Evolutionary conservation across 805 yeast species (phyloP), one percentile per base, ranked within the genome.

Genomic region (Alloascoidea africana): DNA sequence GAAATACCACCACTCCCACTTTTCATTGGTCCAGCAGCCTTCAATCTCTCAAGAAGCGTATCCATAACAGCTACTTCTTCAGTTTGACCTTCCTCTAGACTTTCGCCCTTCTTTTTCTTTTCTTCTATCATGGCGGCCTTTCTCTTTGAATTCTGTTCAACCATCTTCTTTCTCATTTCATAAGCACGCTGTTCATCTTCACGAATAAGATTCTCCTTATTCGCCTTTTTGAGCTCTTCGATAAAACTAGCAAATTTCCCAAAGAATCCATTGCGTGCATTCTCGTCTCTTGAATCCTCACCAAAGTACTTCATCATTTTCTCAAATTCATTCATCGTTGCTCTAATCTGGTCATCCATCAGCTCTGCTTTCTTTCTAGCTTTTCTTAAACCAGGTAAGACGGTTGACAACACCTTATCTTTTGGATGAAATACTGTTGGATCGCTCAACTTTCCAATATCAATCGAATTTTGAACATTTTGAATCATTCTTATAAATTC

Each of bases 361-460:
- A 77, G 59, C 14, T 72, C 72, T 37, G 75, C 73, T 55, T 83
- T 84, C 36, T 70, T 66, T 39, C 78, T 65, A 2, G 96, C 96
- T 36, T 70, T 75, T 15, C 86, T 83, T 35, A 93, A 54, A 8
- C 75, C 77, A 4, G 79, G 74, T 32, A 71, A 50, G 3, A 86
- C 73, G 33, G 68, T 69, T 1, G 60, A 53, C 41, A 87, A 51
- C 6, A 87, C 73, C 41, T 66, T 66, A 56, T 91, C 99, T 30
- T 68, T 65, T 1, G 96, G 96, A 55, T 91, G 97, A 49, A 91
- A 73, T 35, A 62, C 63, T 1, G 71, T 60, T 1, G 85, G 68
- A 44, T 84, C 89, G 49, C 94, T 84, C 49, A 91, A 65, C 48
- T 83, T 84, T 14, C 98, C 99, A 47, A 73, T 73, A 33, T 76